phyloP scores from a whole-genome alignment of 176 grass and related monocot species.

The Cymbopogon citratus region DNA sequence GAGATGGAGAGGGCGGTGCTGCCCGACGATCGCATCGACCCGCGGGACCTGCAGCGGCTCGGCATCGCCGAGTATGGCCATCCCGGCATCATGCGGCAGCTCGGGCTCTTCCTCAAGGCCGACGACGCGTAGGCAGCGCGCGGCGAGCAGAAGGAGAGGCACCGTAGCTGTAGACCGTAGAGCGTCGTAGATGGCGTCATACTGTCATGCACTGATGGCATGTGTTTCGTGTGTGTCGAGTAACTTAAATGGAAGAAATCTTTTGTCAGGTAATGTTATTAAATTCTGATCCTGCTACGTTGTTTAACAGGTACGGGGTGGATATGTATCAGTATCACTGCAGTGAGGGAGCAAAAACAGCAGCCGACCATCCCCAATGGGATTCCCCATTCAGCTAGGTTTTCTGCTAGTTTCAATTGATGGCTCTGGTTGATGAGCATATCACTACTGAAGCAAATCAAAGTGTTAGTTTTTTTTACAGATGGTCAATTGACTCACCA shows the following conservation, averaged over 20 bases:
- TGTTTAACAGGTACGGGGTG: no score
- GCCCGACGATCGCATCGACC: background rate
- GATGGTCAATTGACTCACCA: background rate
- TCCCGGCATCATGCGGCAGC: background rate
- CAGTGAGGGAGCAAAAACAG: background rate
- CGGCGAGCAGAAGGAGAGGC: background rate
- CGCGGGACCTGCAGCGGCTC: background rate
- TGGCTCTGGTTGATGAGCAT: background rate
- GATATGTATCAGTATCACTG: no score
- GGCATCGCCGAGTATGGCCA: background rate
- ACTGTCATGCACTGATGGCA: no score
- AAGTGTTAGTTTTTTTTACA: background rate
- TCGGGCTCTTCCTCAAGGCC: conserved; percentile 11
- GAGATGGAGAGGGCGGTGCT: background rate
- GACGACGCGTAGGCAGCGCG: background rate
- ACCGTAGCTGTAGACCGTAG: background rate
- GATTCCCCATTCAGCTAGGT: background rate
- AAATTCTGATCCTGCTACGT: no score
- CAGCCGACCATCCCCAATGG: background rate
- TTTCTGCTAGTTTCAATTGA: background rate
- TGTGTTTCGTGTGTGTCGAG: no score
- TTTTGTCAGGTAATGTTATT: no score
- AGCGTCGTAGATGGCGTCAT: no score
- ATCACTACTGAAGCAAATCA: background rate
- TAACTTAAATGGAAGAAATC: no score